phyloP scores from a whole-genome alignment of 176 grass and related monocot genomes.

The Rhipidocladum racemiflorum region DNA sequence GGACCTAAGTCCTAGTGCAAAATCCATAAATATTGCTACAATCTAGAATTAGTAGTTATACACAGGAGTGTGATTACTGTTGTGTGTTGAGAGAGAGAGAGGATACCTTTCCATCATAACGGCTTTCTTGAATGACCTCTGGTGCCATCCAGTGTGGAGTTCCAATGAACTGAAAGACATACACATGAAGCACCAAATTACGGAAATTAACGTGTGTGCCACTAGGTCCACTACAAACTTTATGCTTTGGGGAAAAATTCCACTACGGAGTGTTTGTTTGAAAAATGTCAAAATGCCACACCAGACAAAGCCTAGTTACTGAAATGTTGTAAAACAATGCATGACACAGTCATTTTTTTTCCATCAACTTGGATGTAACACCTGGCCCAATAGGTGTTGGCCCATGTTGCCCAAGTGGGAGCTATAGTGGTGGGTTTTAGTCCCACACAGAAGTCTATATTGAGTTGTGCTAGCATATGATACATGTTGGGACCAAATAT shows the following conservation, averaged over 20 bases:
- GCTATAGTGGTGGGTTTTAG: not conserved
- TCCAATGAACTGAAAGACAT: constrained; percentile 84
- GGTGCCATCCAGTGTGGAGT: constrained; percentile 99
- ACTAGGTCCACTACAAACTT: not conserved
- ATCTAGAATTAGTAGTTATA: constrained; percentile 4
- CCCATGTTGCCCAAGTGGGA: not conserved
- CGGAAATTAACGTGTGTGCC: not conserved
- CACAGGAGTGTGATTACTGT: not conserved
- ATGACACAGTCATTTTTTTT: not conserved
- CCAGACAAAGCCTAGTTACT: not conserved
- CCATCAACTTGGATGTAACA: not conserved
- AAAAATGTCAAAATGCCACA: not conserved
- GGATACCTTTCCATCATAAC: constrained; percentile 98
- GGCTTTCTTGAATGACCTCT: constrained; percentile 99
- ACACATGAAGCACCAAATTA: constrained; percentile 33
- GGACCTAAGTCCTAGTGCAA: not conserved
- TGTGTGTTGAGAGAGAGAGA: not conserved
- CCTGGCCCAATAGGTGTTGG: not conserved
- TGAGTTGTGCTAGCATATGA: not conserved
- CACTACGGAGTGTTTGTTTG: not conserved
- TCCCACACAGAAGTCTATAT: not conserved
- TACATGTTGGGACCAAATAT: not conserved
- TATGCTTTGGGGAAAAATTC: not conserved
- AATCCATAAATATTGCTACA: constrained; percentile 23
- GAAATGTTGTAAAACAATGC: not conserved